A percentile compares a stretch with the other conserved stretches of the same genome.
Conservation (phyloP, 495 filamentous ascomycete species). For the Penicillium herquei region DNA sequence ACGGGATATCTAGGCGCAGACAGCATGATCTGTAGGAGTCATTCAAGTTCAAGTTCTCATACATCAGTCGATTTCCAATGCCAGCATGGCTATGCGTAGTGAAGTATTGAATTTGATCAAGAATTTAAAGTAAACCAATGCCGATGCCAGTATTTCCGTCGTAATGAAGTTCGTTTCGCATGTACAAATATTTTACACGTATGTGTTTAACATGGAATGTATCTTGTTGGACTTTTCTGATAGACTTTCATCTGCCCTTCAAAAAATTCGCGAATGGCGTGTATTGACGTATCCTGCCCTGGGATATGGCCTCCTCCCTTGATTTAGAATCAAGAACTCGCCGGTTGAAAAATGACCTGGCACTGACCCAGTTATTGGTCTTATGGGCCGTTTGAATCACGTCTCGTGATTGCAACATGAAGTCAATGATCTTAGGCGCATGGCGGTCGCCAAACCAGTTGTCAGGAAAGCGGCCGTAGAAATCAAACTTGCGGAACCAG, state of each 20-base stretch:
- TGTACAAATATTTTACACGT: too few relatives aligned
- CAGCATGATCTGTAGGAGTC: too few relatives aligned
- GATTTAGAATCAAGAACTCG: neutral
- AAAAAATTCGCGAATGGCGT: neutral
- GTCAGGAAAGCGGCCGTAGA: conserved; percentile 2
- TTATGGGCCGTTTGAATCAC: neutral
- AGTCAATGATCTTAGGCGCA: conserved; percentile 1
- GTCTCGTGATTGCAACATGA: conserved; percentile 3
- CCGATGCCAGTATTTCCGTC: too few relatives aligned
- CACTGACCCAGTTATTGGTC: neutral
- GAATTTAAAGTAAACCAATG: too few relatives aligned
- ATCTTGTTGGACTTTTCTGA: too few relatives aligned
- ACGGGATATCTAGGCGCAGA: too few relatives aligned
- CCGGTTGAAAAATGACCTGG: neutral
- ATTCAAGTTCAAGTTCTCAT: too few relatives aligned
- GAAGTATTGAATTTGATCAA: too few relatives aligned
- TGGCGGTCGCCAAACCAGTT: conserved; percentile 5
- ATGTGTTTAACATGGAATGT: too few relatives aligned
- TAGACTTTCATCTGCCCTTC: neutral
- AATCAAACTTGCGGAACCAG: conserved; percentile 3
- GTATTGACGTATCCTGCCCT: neutral
- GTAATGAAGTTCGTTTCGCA: too few relatives aligned
- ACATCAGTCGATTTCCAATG: too few relatives aligned
- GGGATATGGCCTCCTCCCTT: neutral
- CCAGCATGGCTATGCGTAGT: too few relatives aligned